Evolutionary conservation across 2,329 filamentous ascomycete genomes (phyloP).

Genomic region (Neopestalotiopsis sp.): DNA sequence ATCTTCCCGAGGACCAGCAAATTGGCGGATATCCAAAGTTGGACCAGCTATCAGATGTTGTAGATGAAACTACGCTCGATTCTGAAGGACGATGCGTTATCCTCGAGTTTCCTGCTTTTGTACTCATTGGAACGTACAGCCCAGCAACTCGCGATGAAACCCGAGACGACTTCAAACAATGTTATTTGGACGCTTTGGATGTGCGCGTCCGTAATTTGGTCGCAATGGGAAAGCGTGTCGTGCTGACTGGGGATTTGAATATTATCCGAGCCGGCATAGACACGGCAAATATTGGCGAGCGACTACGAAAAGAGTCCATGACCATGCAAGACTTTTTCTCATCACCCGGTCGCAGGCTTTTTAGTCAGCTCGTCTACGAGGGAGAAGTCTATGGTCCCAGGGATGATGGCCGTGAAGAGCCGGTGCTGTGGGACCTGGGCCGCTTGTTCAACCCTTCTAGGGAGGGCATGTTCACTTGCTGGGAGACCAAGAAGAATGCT

Average conservation of each 20-base stretch:
- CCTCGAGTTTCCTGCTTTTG: slow-evolving; percentile 92
- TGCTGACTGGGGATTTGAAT: slow-evolving; percentile 89
- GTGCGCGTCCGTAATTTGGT: slow-evolving; percentile 83
- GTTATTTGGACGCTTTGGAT: slow-evolving; percentile 82
- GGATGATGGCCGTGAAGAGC: slow-evolving; percentile 71
- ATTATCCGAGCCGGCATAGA: slow-evolving; percentile 74
- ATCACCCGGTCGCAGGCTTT: slow-evolving; percentile 73
- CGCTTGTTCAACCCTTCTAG: slow-evolving; percentile 81
- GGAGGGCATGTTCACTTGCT: slow-evolving; percentile 93
- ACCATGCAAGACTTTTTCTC: slow-evolving; percentile 75
- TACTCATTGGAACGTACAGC: slow-evolving; percentile 90
- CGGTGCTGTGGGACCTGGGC: slow-evolving; percentile 83
- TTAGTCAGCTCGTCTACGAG: slow-evolving; percentile 83
- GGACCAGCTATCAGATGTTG: slow-evolving; percentile 65
- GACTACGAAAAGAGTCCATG: slow-evolving; percentile 71
- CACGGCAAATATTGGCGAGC: slow-evolving; percentile 74
- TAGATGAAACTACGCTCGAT: slow-evolving; percentile 78
- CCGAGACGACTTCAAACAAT: slow-evolving; percentile 80
- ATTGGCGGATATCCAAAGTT: slow-evolving; percentile 87
- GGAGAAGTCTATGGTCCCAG: slow-evolving; percentile 70
- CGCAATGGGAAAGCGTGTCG: slow-evolving; percentile 79
- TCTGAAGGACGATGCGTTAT: slow-evolving; percentile 91
- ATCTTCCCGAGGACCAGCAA: slow-evolving; percentile 73
- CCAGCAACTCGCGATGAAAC: slow-evolving; percentile 87
- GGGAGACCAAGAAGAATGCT: slow-evolving; percentile 95